Evolutionary conservation across 306 rosid species (phyloP).

Genomic region (Vigna trinervia): DNA sequence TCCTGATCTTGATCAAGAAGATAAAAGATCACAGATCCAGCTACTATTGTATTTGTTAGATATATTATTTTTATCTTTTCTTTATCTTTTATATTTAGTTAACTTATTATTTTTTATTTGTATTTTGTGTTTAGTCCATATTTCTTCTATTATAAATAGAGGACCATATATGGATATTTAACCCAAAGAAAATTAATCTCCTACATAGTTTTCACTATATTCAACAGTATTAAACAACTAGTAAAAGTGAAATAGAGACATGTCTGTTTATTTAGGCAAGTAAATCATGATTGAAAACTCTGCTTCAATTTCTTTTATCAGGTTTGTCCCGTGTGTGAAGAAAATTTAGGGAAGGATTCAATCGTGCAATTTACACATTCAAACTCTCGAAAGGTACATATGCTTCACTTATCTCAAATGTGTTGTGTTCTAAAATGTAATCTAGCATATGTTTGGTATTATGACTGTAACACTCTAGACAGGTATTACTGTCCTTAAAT

Average conservation of each 20-base stretch:
- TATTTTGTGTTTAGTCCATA: no score
- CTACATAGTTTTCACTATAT: no score
- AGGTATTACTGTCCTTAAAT: neutral
- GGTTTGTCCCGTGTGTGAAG: constrained; percentile 97
- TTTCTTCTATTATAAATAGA: no score
- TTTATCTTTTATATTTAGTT: no score
- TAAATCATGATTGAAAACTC: constrained; percentile 38
- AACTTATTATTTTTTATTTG: no score
- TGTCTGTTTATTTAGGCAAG: neutral
- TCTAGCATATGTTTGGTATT: constrained; percentile 17
- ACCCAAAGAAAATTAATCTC: no score
- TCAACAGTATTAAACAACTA: neutral
- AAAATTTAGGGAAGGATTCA: constrained; percentile 74
- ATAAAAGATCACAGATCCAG: constrained; percentile 28
- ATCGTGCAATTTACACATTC: constrained; percentile 73
- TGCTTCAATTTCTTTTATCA: constrained; percentile 49
- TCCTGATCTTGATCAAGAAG: constrained; percentile 25
- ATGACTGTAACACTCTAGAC: neutral
- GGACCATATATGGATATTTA: no score
- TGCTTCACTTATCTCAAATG: constrained; percentile 21
- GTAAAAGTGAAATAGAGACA: constrained; percentile 19
- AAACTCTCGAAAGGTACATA: constrained; percentile 72
- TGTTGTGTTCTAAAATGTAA: constrained; percentile 23
- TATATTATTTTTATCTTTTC: no score
- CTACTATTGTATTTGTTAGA: neutral